Base-by-base conservation (phyloP, 2,329 filamentous ascomycete species). In the Exserohilum turcica region DNA sequence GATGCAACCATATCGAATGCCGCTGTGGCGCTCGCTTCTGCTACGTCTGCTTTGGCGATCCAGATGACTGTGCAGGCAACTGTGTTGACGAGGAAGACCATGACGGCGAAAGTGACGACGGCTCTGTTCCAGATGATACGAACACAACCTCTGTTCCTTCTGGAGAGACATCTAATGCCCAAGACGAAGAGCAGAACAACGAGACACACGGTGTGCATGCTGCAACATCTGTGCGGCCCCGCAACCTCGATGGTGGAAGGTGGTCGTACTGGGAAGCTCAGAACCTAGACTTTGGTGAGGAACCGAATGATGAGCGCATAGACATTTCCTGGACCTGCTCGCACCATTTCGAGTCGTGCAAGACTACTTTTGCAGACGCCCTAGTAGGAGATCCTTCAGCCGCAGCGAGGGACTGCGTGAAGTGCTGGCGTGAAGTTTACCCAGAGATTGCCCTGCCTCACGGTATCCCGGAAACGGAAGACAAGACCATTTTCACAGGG, bases 21-120 rank as follows among this genome's bases (percentile, higher is more conserved):
- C 66, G 70, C 12, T 83, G 81, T 48, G 79, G 80, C 10, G 77
- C 78, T 7, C 75, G 80, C 44, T 83, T 77, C 65, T 83, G 81
- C 64, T 83, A 77, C 73, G 58, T 61, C 6, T 83, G 80, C 48
- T 49, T 68, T 31, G 43, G 58, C 21, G 60, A 70, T 0, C 70
- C 74, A 5, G 63, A 74, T 2, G 55, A 67, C 1, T 78, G 76
- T 48, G 45, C 45, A 5, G 65, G 63, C 18, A 48, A 47, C 1
- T 68, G 66, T 43, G 37, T 47, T 13, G 61, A 64, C 32, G 61
- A 60, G 2, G 54, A 66, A n/a, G 64, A 69, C 13, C 56, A 66
- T 7, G 60, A 61, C 24, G 61, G 54, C 38, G 66, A 70, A 12
- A 61, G 62, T 9, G 65, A 66, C 35, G 62, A 65, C 5, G 61